phyloP scores from a whole-genome alignment of 345 rosid genomes.

The Eucalyptus sp. region DNA sequence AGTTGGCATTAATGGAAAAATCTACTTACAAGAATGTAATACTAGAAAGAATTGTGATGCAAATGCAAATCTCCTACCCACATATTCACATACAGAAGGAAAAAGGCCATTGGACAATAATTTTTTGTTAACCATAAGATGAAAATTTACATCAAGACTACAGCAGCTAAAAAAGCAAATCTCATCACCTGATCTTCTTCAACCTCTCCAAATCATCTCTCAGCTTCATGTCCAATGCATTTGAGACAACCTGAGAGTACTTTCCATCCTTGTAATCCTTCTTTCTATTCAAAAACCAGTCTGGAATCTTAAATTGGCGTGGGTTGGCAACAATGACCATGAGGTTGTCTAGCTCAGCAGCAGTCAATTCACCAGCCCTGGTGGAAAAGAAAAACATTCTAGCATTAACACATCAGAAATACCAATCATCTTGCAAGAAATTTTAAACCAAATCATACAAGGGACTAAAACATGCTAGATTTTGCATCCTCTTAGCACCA shows the following conservation, averaged over 20 bases:
- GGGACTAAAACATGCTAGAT: background rate
- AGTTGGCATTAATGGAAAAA: background rate
- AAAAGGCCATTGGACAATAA: background rate
- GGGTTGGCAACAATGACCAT: constrained; percentile 1
- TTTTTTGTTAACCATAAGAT: background rate
- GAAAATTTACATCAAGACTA: background rate
- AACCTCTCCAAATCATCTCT: constrained; percentile 1
- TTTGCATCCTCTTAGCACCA: background rate
- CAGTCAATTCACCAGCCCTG: constrained; percentile 2
- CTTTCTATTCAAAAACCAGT: constrained; percentile 1
- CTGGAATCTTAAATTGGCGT: background rate
- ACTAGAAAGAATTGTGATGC: background rate
- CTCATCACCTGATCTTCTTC: background rate
- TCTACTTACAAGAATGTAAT: background rate
- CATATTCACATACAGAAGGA: background rate
- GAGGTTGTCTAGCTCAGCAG: constrained; percentile 1
- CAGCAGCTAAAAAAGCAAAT: background rate
- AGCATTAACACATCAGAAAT: background rate
- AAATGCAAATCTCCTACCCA: background rate
- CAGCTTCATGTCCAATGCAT: constrained; percentile 2
- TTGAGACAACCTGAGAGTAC: constrained; percentile 1
- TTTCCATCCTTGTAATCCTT: constrained; percentile 2
- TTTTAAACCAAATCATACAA: background rate
- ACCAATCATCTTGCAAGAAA: background rate
- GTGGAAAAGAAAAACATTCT: background rate